Evolutionary conservation across 164 flowering plant species (phyloP).

Genomic region (Vitis rotundifolia): DNA sequence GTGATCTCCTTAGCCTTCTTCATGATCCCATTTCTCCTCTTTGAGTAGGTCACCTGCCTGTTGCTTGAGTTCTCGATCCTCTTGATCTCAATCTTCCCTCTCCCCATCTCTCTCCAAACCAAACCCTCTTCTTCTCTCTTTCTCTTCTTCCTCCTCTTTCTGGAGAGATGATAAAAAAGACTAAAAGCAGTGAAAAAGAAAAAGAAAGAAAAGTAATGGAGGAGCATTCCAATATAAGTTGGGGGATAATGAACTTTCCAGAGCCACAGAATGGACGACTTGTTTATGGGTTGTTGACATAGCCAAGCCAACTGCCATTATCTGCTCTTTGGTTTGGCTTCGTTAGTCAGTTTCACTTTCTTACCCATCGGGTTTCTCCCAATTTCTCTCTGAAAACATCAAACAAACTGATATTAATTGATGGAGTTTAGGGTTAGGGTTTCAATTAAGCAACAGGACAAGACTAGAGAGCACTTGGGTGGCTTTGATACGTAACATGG

Average conservation of each 20-base stretch:
- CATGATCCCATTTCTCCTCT: slow-evolving; percentile 74
- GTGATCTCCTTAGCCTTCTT: slow-evolving; percentile 77
- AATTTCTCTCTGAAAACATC: not conserved
- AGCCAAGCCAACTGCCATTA: slow-evolving; percentile 17
- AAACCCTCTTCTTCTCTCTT: not conserved
- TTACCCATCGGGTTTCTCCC: slow-evolving; percentile 28
- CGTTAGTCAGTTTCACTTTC: slow-evolving; percentile 18
- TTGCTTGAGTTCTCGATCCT: slow-evolving; percentile 79
- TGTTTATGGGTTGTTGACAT: slow-evolving; percentile 23
- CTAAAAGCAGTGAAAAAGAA: slow-evolving; percentile 4
- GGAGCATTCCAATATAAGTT: slow-evolving; percentile 32
- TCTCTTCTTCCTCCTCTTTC: slow-evolving; percentile 9
- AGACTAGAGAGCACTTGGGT: not conserved
- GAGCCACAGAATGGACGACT: slow-evolving; percentile 12
- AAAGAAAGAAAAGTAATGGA: slow-evolving; percentile 11
- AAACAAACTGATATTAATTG: not conserved
- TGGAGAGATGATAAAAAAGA: not conserved
- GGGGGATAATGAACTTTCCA: slow-evolving; percentile 34
- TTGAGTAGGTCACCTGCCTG: slow-evolving; percentile 82
- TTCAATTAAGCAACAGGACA: not conserved
- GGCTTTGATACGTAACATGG: not conserved
- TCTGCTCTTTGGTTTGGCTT: slow-evolving; percentile 10
- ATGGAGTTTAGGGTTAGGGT: not conserved
- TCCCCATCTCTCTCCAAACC: slow-evolving; percentile 46
- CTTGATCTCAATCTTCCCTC: slow-evolving; percentile 91